A percentile compares a stretch with the other conserved stretches of the same genome.
Conservation (phyloP, 371 early-diverging fungal species). For the Mortierella sp. region DNA sequence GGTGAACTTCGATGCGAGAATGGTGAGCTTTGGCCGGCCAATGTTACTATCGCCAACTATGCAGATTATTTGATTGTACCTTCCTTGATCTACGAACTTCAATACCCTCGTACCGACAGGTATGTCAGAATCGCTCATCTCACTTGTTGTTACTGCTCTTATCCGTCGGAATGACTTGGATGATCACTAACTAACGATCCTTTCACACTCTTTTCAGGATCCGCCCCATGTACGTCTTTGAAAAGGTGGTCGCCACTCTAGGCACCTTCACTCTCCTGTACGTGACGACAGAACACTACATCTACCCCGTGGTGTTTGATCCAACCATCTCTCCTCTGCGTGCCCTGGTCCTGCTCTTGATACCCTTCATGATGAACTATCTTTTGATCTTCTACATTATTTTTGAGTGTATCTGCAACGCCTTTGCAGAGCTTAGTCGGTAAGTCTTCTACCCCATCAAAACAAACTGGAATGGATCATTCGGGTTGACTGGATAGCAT, state of each 20-base stretch:
- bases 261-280: conserved; percentile 86
- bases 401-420: conserved; percentile 96
- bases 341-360: conserved; percentile 76
- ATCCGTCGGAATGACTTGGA: too few species aligned
- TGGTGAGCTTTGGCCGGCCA: conserved; percentile 73
- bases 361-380: conserved; percentile 91
- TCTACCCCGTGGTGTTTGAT: conserved; percentile 81
- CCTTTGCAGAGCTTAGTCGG: conserved; percentile 94
- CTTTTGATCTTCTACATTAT: conserved; percentile 93
- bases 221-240: conserved; percentile 87
- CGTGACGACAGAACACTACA: conserved; percentile 87
- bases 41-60: conserved; percentile 85
- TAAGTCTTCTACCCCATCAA: conserved; percentile 44
- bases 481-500: too few species aligned
- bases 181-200: too few species aligned
- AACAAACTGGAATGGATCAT: too few species aligned
- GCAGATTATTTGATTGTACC: conserved; percentile 91
- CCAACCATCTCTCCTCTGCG: conserved; percentile 63
- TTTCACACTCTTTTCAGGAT: too few species aligned
- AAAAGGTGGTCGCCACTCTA: conserved; percentile 83
- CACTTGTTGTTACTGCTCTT: not conserved
- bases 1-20: conserved; percentile 65
- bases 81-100: conserved; percentile 90
- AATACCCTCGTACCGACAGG: conserved; percentile 90
- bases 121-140: conserved; percentile 54